Base-by-base conservation (phyloP, 2,329 filamentous ascomycete genomes). In the Calycina herbarum region DNA sequence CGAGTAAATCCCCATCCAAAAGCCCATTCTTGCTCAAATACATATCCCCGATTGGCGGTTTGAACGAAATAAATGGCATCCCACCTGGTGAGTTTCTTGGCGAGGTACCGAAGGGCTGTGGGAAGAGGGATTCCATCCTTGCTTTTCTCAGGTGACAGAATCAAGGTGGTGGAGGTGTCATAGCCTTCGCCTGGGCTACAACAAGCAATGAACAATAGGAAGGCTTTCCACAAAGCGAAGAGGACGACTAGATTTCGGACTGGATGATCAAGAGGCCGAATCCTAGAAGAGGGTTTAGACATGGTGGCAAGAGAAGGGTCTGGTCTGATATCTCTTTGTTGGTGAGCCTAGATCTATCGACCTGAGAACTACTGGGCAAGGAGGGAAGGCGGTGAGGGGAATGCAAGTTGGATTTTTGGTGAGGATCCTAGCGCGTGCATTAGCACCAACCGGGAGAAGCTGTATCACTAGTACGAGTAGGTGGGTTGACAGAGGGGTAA, bases 21-120 rank as follows among this genome's bases (percentile, higher is more conserved):
- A 0, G 92, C 92, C 91, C 91, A 95, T 77, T 94, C 90, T 78
- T 95, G 92, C 79, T 96, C 92, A 75, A 87, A 90, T 11, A 88
- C 64, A 71, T 92, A 88, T 40, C 89, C 90, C 11, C 85, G 81
- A 54, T 82, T 82, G 4, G 90, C 85, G 57, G 82, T 76, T 69
- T 87, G 83, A 66, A 89, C 80, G 73, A 89, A 94, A 77, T 94
- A 95, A 70, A 96, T 82, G 38, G 89, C 90, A 76, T 96, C 92
- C 92, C 92, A 96, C 76, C 91, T 84, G 6, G 88, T 87, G 65
- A 95, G 79, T 56, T 86, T 86, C 40, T 61, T 64, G 33, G 69
- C 62, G 5, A 74, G 17, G 57, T 71, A 67, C 56, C 66, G 63
- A 51, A 70, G 60, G 64, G 61, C 61, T 64, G 73, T 24, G 67